Conservation (phyloP, 2,329 filamentous ascomycete genomes). For the Epichloe coenophiala region DNA sequence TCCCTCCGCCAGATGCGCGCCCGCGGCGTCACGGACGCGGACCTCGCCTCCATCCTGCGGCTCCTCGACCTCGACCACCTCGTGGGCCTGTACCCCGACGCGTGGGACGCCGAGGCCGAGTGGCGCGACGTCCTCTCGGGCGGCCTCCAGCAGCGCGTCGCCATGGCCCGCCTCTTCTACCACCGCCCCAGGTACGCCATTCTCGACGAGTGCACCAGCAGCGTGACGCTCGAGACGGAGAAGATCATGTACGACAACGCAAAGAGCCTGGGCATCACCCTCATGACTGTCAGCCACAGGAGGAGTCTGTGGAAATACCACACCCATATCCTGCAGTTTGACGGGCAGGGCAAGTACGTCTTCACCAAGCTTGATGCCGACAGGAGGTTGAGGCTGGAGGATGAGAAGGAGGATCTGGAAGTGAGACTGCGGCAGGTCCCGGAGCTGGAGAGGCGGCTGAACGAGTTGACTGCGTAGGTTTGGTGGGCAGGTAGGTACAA, state of each 20-base stretch:
- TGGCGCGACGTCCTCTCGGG: conserved; percentile 92
- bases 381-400: conserved; percentile 69
- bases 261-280: conserved; percentile 77
- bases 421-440: conserved; percentile 72
- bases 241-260: conserved; percentile 95
- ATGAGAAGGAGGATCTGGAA: conserved; percentile 92
- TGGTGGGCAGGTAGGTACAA: too few species aligned
- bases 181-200: conserved; percentile 89
- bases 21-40: conserved; percentile 68
- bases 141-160: conserved; percentile 87
- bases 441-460: conserved; percentile 74
- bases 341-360: conserved; percentile 81
- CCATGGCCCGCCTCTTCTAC: conserved; percentile 93
- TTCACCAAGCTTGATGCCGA: conserved; percentile 88
- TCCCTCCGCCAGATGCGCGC: conserved; percentile 74
- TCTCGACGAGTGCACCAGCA: conserved; percentile 89
- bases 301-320: conserved; percentile 95
- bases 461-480: conserved; percentile 50
- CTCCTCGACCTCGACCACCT: conserved; percentile 75
- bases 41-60: conserved; percentile 63
- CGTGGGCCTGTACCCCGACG: conserved; percentile 59
- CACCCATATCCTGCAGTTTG: conserved; percentile 86
- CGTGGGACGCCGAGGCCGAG: conserved; percentile 90
- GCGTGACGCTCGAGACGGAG: conserved; percentile 86
- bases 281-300: conserved; percentile 93